These are phyloP conservation scores for Fragilaria radians DNA, from an alignment of 108 stramenopile species.

Conservation along the genomic window DNA sequence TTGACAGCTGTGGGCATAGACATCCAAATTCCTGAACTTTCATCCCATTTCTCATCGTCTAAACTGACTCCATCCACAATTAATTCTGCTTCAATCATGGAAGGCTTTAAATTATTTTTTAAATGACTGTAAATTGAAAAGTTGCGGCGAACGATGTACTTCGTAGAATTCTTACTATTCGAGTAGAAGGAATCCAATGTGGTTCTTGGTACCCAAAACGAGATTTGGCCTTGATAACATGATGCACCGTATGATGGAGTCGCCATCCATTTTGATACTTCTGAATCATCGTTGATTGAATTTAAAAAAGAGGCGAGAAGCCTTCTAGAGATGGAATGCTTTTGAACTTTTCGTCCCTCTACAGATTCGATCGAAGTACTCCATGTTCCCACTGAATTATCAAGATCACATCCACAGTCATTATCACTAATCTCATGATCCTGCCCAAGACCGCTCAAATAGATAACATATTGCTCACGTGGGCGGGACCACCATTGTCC, in stretches of 20 bases:
- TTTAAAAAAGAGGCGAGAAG: neutral
- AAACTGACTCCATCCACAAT: neutral
- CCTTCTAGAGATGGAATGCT: constrained; percentile 2
- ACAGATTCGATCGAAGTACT: neutral
- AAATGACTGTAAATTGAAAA: neutral
- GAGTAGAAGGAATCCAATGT: neutral
- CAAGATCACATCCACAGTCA: too few species aligned
- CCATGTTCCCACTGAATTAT: neutral
- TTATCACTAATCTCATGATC: neutral
- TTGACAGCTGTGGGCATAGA: neutral
- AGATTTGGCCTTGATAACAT: neutral
- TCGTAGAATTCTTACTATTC: neutral
- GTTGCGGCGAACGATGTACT: neutral
- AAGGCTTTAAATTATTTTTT: neutral
- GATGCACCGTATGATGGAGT: neutral
- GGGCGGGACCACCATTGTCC: constrained; percentile 7
- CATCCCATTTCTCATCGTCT: neutral
- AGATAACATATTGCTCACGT: constrained; percentile 1
- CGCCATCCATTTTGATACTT: neutral
- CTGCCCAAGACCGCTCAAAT: neutral
- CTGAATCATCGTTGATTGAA: neutral
- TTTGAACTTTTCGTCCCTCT: neutral
- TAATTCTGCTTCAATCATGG: neutral
- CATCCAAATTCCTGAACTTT: constrained; percentile 1
- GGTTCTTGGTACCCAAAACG: neutral